These are phyloP conservation scores for Lactarius hatsudake DNA, from an alignment of 768 basidiomycete genomes.

Conservation along the genomic window DNA sequence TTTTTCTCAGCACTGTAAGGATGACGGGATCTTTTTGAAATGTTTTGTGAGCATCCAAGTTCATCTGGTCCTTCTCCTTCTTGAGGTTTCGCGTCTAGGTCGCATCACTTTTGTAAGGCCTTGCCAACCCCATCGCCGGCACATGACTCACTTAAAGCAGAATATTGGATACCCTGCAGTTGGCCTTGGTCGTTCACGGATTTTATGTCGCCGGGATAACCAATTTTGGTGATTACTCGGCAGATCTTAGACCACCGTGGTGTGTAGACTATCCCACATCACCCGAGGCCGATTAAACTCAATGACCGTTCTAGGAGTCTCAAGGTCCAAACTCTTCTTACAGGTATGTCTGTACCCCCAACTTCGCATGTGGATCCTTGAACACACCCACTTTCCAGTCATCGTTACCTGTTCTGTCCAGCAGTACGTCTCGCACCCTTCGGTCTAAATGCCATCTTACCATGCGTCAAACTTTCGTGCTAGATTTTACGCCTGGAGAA, in stretches of 20 bases:
- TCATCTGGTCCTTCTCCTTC: background rate
- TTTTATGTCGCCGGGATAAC: conserved; percentile 6
- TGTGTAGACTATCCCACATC: background rate
- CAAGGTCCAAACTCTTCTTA: background rate
- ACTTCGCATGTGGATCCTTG: background rate
- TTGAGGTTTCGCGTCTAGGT: background rate
- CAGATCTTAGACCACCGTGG: background rate
- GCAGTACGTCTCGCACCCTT: background rate
- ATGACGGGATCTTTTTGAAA: conserved; percentile 3
- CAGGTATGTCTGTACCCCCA: background rate
- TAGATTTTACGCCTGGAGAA: conserved; percentile 18
- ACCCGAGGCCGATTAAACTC: background rate
- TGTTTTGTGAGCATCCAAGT: background rate
- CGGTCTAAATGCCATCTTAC: background rate
- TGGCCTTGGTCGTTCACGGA: background rate
- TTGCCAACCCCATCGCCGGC: background rate
- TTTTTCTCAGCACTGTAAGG: background rate
- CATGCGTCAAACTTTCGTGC: background rate
- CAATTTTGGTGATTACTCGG: conserved; percentile 9
- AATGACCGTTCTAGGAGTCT: conserved; percentile 3
- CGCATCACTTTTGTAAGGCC: conserved; percentile 4
- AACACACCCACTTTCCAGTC: background rate
- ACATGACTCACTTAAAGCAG: background rate
- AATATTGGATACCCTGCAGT: conserved; percentile 1
- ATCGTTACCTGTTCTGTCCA: background rate